Conservation (phyloP, 1,284 basidiomycete species). For the Marasmius fiardii region DNA sequence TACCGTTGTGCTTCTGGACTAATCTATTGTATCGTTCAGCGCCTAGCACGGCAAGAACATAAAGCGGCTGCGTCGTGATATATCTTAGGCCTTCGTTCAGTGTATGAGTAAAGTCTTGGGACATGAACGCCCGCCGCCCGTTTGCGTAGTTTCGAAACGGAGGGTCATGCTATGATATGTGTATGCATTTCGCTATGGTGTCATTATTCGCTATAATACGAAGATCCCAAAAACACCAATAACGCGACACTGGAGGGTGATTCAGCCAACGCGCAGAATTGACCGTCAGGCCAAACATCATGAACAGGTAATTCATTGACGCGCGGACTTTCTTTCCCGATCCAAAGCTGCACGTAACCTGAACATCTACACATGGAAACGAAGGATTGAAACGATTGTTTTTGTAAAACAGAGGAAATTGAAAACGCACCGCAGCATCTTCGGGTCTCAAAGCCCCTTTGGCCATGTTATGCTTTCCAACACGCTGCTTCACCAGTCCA, state of each 20-base stretch:
- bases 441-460: slow-evolving; percentile 77
- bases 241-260: not conserved
- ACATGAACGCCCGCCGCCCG: not conserved
- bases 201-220: slow-evolving; percentile 1
- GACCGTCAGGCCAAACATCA: too few relatives aligned
- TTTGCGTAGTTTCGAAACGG: slow-evolving; percentile 1
- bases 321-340: slow-evolving; percentile 45
- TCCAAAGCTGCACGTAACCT: slow-evolving; percentile 57
- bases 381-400: not conserved
- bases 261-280: not conserved
- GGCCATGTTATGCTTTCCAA: slow-evolving; percentile 81
- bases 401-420: not conserved
- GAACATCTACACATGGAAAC: slow-evolving; percentile 39
- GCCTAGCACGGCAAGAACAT: not conserved
- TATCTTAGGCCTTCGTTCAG: not conserved
- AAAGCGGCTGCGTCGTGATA: not conserved
- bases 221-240: slow-evolving; percentile 11
- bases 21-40: not conserved
- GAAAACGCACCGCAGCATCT: slow-evolving; percentile 65
- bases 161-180: not conserved
- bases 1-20: slow-evolving; percentile 1
- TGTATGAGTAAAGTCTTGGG: slow-evolving; percentile 6
- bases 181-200: slow-evolving; percentile 9
- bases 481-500: slow-evolving; percentile 43
- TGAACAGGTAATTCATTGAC: not conserved